phyloP scores from a whole-genome alignment of 176 grass and related monocot species.

The Zea luxurians region DNA sequence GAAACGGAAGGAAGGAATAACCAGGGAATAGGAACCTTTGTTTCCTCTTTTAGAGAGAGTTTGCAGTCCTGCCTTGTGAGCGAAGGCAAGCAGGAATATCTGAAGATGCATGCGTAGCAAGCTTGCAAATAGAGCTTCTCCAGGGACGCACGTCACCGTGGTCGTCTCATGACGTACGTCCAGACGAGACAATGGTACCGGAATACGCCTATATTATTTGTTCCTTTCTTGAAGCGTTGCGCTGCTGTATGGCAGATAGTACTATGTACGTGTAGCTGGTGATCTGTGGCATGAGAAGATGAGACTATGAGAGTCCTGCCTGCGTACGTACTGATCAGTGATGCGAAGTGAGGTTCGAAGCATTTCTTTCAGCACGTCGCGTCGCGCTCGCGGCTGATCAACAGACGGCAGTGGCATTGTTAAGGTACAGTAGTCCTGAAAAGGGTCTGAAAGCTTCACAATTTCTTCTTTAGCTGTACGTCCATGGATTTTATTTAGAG shows the following conservation, averaged over 20 bases:
- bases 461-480: neutral
- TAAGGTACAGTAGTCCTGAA: conserved; percentile 36
- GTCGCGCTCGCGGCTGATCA: neutral
- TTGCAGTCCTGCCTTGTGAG: conserved; percentile 15
- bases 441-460: neutral
- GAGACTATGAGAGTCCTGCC: conserved; percentile 14
- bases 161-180: conserved; percentile 26
- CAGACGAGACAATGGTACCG: conserved; percentile 20
- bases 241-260: neutral
- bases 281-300: neutral
- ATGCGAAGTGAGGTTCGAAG: neutral
- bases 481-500: neutral
- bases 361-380: conserved; percentile 33
- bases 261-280: neutral
- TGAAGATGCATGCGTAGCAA: neutral
- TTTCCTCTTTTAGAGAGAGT: conserved; percentile 43
- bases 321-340: neutral
- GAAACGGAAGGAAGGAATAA: conserved; percentile 35
- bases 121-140: conserved; percentile 14
- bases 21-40: conserved; percentile 40
- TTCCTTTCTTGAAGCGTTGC: conserved; percentile 32
- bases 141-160: conserved; percentile 41
- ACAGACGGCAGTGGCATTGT: neutral
- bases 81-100: conserved; percentile 18
- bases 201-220: conserved; percentile 10